Percentiles rank a stretch among this genome's conserved stretches.
These are phyloP conservation scores for Jamesozyma gamospora DNA, from an alignment of 805 yeast genomes.

Conservation along the genomic window DNA sequence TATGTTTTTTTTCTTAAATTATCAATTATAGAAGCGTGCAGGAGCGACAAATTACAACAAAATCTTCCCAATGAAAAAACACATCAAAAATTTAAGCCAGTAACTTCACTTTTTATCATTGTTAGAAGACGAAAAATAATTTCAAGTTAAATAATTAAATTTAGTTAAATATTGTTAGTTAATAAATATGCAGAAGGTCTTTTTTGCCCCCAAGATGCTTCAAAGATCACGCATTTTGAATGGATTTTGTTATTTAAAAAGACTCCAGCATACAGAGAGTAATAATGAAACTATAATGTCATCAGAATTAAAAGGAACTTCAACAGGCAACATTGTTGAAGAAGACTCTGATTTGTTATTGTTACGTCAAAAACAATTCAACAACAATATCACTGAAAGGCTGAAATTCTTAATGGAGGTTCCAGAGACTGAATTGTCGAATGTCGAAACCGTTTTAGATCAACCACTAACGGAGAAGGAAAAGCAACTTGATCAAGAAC, in stretches of 20 bases:
- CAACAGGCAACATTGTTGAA: not conserved
- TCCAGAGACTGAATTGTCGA: constrained; percentile 1
- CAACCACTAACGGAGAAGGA: constrained; percentile 16
- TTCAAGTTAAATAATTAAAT: too few relatives aligned
- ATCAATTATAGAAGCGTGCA: too few relatives aligned
- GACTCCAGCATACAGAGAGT: not conserved
- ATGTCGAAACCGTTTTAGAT: constrained; percentile 2
- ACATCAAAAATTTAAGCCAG: too few relatives aligned
- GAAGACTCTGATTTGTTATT: constrained; percentile 16
- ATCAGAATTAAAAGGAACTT: not conserved
- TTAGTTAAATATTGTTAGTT: too few relatives aligned
- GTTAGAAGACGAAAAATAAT: too few relatives aligned
- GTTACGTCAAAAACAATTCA: constrained; percentile 16
- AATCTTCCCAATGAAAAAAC: too few relatives aligned
- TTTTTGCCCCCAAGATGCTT: not conserved
- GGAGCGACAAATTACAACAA: too few relatives aligned
- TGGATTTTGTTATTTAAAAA: not conserved
- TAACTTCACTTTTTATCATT: too few relatives aligned
- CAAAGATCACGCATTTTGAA: not conserved
- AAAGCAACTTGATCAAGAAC: constrained; percentile 24
- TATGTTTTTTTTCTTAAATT: too few relatives aligned
- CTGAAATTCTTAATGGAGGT: constrained; percentile 5
- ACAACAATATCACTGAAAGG: constrained; percentile 5
- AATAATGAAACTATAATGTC: too few relatives aligned
- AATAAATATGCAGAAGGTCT: not conserved